These are phyloP conservation scores for Kwoniella sp. DNA, from an alignment of 768 basidiomycete genomes.

Conservation along the genomic window DNA sequence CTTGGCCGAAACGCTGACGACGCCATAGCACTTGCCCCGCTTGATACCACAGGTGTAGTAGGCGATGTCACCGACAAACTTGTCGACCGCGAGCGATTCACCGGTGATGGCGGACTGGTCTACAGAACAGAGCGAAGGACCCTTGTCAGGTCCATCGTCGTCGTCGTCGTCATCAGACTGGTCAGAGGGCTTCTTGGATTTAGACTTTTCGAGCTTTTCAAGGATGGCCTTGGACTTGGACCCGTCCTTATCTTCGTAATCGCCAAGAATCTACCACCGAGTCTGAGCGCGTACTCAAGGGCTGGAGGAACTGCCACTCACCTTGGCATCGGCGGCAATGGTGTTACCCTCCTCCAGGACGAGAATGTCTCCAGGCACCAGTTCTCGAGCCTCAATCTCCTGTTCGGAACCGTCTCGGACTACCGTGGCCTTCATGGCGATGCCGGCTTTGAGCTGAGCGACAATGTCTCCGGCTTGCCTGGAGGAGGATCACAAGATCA, in stretches of 20 bases:
- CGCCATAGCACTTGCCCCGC: conserved; percentile 45
- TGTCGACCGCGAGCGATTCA: conserved; percentile 56
- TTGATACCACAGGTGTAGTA: conserved; percentile 52
- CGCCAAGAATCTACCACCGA: conserved; percentile 50
- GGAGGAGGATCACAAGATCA: background rate
- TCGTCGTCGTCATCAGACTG: conserved; percentile 41
- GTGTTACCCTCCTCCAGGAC: conserved; percentile 55
- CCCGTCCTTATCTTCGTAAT: conserved; percentile 52
- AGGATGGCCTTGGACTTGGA: conserved; percentile 45
- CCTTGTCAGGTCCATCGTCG: conserved; percentile 50
- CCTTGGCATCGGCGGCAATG: conserved; percentile 55
- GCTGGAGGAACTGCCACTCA: background rate
- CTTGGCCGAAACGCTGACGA: conserved; percentile 52
- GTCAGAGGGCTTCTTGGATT: conserved; percentile 16
- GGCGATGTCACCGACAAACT: conserved; percentile 53
- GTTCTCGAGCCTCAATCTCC: conserved; percentile 54
- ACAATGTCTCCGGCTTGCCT: conserved; percentile 56
- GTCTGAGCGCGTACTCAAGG: background rate
- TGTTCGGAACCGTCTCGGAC: conserved; percentile 53
- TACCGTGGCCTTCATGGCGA: conserved; percentile 53
- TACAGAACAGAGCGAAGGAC: conserved; percentile 53
- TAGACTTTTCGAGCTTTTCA: conserved; percentile 32
- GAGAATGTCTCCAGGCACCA: conserved; percentile 55
- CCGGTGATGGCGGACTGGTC: conserved; percentile 57
- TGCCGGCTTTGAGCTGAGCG: conserved; percentile 56